Conservation (phyloP, 2,329 filamentous ascomycete genomes). For the Raffaelea albimanens region DNA sequence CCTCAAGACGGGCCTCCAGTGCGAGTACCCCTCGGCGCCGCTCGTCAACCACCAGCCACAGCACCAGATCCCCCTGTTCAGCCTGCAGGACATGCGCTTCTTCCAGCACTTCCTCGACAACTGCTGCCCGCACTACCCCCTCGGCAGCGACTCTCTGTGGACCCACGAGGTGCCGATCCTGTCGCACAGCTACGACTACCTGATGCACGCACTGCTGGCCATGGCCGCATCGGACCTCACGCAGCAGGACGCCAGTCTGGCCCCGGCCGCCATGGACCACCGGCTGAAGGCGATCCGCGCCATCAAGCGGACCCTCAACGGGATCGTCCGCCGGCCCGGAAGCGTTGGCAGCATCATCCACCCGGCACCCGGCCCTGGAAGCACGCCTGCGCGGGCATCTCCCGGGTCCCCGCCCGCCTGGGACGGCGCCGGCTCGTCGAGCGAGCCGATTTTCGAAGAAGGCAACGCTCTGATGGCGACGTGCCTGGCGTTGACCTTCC, state of each 20-base stretch:
- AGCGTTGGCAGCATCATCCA: background rate
- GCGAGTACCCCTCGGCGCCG: conserved; percentile 48
- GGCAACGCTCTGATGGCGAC: conserved; percentile 50
- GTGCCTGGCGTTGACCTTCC: conserved; percentile 50
- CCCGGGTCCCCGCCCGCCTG: background rate
- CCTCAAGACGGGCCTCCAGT: conserved; percentile 50
- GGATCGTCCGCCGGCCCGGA: conserved; percentile 23
- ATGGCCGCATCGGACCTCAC: conserved; percentile 58
- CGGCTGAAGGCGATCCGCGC: conserved; percentile 55
- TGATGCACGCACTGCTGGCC: conserved; percentile 63
- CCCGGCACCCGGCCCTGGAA: conserved; percentile 14
- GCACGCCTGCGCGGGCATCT: background rate
- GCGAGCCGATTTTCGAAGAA: conserved; percentile 30
- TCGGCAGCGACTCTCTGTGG: conserved; percentile 59
- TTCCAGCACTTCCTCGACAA: conserved; percentile 57
- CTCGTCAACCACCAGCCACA: conserved; percentile 47
- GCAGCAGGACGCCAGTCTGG: conserved; percentile 38
- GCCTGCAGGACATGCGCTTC: conserved; percentile 55
- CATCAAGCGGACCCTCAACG: conserved; percentile 45
- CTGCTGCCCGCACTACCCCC: conserved; percentile 54
- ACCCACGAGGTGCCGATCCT: conserved; percentile 57
- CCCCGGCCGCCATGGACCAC: conserved; percentile 51
- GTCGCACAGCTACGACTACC: conserved; percentile 56
- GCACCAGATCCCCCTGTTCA: conserved; percentile 49
- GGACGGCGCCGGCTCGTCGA: background rate